phyloP scores from a whole-genome alignment of 176 grass and related monocot species.

The Tillandsia fasciculata region DNA sequence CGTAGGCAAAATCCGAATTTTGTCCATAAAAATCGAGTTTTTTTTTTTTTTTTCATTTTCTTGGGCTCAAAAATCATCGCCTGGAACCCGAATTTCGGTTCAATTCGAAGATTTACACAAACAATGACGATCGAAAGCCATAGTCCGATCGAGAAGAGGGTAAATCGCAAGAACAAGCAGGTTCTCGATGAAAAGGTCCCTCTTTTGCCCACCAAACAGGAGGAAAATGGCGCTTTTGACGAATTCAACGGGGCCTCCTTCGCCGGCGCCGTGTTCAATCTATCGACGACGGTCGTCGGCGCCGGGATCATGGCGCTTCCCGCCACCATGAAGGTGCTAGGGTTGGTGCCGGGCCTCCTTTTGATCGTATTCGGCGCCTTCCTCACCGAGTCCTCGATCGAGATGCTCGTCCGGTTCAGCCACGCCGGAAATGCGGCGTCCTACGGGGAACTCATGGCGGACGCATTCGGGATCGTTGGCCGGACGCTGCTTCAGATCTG shows the following conservation, averaged over 20 bases:
- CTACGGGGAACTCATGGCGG: constrained; percentile 66
- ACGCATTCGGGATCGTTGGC: constrained; percentile 58
- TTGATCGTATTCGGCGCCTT: constrained; percentile 74
- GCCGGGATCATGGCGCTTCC: constrained; percentile 97
- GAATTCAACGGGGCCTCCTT: constrained; percentile 84
- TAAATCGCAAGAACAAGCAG: constrained; percentile 21
- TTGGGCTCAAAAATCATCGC: not conserved
- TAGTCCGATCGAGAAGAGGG: constrained; percentile 22
- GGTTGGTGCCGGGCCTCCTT: constrained; percentile 60
- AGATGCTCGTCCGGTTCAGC: constrained; percentile 76
- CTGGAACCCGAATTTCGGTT: not conserved
- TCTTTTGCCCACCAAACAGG: constrained; percentile 51
- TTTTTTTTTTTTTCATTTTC: not conserved
- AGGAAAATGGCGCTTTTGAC: constrained; percentile 23
- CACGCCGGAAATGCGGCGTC: constrained; percentile 45
- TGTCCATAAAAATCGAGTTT: not conserved
- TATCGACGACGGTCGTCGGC: constrained; percentile 90
- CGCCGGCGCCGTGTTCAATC: constrained; percentile 82
- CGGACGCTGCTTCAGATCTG: constrained; percentile 67
- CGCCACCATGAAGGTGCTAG: constrained; percentile 93
- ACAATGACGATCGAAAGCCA: constrained; percentile 35
- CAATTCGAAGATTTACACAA: not conserved
- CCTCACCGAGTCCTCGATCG: constrained; percentile 83
- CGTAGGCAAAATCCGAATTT: not conserved
- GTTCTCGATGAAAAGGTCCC: constrained; percentile 49